These are phyloP conservation scores for Cytospora schulzeri DNA, from an alignment of 2,329 filamentous ascomycete species.

Conservation along the genomic window DNA sequence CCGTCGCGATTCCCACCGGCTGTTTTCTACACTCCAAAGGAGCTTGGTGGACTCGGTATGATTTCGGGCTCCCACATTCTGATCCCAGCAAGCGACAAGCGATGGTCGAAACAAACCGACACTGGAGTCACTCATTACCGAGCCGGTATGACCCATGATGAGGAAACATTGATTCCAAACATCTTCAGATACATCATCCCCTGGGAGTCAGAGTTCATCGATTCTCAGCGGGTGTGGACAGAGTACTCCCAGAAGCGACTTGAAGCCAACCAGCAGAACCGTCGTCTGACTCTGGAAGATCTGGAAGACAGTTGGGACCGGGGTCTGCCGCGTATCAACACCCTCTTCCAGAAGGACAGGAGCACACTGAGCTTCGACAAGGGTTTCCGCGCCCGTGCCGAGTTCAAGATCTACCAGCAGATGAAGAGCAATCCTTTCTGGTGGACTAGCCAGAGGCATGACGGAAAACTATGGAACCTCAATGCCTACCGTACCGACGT, in stretches of 20 bases:
- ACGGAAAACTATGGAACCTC: conserved; percentile 96
- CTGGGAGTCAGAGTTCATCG: conserved; percentile 98
- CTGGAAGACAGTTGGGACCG: conserved; percentile 98
- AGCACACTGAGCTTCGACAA: conserved; percentile 98
- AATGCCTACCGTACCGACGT: conserved; percentile 96
- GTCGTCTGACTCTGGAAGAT: conserved; percentile 90
- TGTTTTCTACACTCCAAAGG: conserved; percentile 98
- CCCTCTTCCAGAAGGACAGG: conserved; percentile 96
- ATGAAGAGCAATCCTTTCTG: conserved; percentile 99
- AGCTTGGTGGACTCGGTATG: conserved; percentile 96
- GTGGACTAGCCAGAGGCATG: conserved; percentile 98
- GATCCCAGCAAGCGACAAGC: conserved; percentile 95
- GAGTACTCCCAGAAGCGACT: conserved; percentile 98
- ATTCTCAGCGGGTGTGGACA: conserved; percentile 98
- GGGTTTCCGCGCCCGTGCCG: conserved; percentile 90
- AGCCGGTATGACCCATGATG: conserved; percentile 96
- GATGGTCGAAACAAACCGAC: conserved; percentile 98
- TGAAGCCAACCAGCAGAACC: conserved; percentile 96
- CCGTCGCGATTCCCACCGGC: conserved; percentile 96
- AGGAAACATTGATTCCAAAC: conserved; percentile 96
- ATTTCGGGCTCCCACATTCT: conserved; percentile 98
- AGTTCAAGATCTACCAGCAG: conserved; percentile 97
- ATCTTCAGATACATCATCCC: conserved; percentile 99
- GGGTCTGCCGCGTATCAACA: conserved; percentile 96
- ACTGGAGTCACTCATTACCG: conserved; percentile 96